Conservation (phyloP, 495 filamentous ascomycete species). For the Apiosordaria backusii region DNA sequence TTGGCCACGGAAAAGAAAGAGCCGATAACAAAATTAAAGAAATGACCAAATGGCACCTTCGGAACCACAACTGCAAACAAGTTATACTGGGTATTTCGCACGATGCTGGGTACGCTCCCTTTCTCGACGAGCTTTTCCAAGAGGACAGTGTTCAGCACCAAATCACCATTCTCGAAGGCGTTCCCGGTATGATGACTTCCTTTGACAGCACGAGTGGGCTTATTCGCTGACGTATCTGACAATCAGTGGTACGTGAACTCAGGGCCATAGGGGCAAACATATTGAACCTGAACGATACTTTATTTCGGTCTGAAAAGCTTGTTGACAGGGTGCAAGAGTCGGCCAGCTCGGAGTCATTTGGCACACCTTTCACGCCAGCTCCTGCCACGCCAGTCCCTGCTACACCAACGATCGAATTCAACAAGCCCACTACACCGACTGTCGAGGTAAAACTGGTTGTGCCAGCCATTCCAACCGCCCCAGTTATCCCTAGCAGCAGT, state of each 20-base stretch:
- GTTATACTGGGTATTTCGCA: constrained; percentile 77
- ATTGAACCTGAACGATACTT: constrained; percentile 52
- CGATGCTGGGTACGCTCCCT: constrained; percentile 66
- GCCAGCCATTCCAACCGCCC: background rate
- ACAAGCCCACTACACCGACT: constrained; percentile 7
- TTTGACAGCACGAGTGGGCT: background rate
- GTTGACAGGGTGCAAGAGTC: constrained; percentile 28
- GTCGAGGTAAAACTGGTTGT: constrained; percentile 6
- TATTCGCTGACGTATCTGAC: background rate
- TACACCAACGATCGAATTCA: background rate
- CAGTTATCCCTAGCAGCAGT: background rate
- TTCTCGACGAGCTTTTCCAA: constrained; percentile 61
- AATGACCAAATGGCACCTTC: constrained; percentile 51
- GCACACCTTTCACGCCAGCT: background rate
- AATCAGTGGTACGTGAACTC: constrained; percentile 58
- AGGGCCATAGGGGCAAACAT: constrained; percentile 54
- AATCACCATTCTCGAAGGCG: constrained; percentile 71
- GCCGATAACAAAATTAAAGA: constrained; percentile 78
- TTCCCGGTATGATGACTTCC: constrained; percentile 43
- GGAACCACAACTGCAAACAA: constrained; percentile 77
- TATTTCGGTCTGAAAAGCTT: constrained; percentile 65
- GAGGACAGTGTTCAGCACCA: constrained; percentile 53
- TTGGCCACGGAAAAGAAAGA: constrained; percentile 64
- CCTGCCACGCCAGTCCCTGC: constrained; percentile 3
- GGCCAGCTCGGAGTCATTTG: background rate